Evolutionary conservation across 2,329 filamentous ascomycete species (phyloP).

Genomic region (Gyromitra esculenta): DNA sequence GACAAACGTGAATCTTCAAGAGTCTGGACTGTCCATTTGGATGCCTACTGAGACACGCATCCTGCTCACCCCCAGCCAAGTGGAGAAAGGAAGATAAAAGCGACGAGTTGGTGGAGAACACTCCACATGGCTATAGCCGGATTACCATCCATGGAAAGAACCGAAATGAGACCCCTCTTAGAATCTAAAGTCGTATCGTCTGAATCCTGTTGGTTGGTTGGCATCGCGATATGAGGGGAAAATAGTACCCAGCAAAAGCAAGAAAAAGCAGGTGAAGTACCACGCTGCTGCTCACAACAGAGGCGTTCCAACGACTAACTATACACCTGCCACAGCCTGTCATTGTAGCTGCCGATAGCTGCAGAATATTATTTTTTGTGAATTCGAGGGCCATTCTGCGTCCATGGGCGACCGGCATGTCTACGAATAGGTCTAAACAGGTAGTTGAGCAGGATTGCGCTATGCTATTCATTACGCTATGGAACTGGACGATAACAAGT

Average conservation of each 20-base stretch:
- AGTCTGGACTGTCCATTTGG: slow-evolving; percentile 3
- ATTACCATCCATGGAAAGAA: background rate
- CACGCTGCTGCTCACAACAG: slow-evolving; percentile 4
- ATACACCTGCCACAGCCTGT: slow-evolving; percentile 38
- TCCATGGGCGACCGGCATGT: background rate
- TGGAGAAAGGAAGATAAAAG: background rate
- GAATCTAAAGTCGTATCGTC: background rate
- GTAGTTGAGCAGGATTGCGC: background rate
- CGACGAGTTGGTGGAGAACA: slow-evolving; percentile 15
- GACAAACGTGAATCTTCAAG: slow-evolving; percentile 18
- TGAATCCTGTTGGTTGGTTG: slow-evolving; percentile 16
- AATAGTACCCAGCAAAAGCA: slow-evolving; percentile 25
- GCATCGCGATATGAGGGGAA: slow-evolving; percentile 37
- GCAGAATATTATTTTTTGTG: slow-evolving; percentile 19
- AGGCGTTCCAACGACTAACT: slow-evolving; percentile 14
- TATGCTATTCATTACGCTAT: slow-evolving; percentile 23
- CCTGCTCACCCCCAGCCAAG: background rate
- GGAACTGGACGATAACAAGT: slow-evolving; percentile 7
- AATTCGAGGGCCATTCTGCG: background rate
- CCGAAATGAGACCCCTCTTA: slow-evolving; percentile 17
- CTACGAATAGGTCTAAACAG: background rate
- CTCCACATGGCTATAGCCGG: slow-evolving; percentile 6
- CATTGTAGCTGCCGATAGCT: slow-evolving; percentile 18
- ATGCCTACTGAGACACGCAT: slow-evolving; percentile 9
- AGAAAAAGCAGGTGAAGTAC: slow-evolving; percentile 2